Percentiles rank a stretch among this genome's conserved stretches.
These are phyloP conservation scores for Penicillium crustosum DNA, from an alignment of 2,329 filamentous ascomycete species.

Conservation along the genomic window DNA sequence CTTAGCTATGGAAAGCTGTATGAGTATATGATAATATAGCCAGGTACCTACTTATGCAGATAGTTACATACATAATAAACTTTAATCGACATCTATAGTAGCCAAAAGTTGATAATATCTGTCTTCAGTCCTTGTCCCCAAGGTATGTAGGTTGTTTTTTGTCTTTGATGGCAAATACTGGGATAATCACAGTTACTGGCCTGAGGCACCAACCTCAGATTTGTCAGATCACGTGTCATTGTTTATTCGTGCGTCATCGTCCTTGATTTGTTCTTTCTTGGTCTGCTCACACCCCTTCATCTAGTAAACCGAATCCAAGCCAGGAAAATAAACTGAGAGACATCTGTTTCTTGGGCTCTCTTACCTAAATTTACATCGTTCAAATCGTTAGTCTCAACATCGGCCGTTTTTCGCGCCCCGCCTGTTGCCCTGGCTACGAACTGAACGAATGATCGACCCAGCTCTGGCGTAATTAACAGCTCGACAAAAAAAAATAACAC, in stretches of 20 bases:
- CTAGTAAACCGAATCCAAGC: neutral
- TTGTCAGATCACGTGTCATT: neutral
- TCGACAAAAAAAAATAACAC: slow-evolving; percentile 21
- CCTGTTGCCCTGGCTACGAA: slow-evolving; percentile 44
- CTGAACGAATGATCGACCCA: slow-evolving; percentile 21
- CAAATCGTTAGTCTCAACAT: neutral
- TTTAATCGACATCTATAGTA: no score
- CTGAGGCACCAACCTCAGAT: neutral
- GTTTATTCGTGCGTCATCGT: slow-evolving; percentile 9
- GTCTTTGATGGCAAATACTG: no score
- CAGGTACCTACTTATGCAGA: no score
- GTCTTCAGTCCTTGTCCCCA: no score
- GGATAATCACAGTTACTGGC: neutral
- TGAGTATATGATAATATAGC: no score
- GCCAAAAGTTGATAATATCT: no score
- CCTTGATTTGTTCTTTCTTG: slow-evolving; percentile 1
- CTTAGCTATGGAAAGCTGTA: no score
- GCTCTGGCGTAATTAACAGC: slow-evolving; percentile 19
- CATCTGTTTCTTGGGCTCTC: neutral
- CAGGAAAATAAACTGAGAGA: neutral
- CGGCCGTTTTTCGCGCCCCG: slow-evolving; percentile 17
- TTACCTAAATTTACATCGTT: neutral
- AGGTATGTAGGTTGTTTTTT: no score
- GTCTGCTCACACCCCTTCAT: neutral
- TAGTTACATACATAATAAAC: no score